Conservation (phyloP, 148 eudicot species). For the Diospyros lotus region DNA sequence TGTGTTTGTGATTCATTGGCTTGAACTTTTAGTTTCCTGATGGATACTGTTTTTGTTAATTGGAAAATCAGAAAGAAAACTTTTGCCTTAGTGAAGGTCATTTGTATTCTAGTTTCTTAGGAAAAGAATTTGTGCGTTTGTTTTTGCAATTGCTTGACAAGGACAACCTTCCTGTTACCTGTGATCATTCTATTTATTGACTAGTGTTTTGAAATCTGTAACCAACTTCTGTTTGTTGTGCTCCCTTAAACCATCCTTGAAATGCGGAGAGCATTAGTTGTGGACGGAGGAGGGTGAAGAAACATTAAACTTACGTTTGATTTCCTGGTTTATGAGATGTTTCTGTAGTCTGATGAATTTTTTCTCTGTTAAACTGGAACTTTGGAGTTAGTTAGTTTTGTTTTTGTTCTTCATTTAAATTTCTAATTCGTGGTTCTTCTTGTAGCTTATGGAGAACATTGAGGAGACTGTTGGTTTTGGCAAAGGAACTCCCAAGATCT, state of each 20-base stretch:
- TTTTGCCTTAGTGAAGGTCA: background rate
- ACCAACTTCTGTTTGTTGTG: background rate
- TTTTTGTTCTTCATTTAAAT: background rate
- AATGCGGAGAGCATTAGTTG: background rate
- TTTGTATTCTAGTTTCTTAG: background rate
- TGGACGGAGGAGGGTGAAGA: background rate
- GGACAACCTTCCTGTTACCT: no score
- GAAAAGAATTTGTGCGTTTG: background rate
- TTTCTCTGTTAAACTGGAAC: background rate
- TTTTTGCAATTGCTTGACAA: background rate
- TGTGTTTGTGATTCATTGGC: background rate
- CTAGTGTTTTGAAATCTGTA: background rate
- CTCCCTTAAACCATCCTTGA: background rate
- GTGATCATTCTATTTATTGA: background rate
- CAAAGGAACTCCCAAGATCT: slow-evolving; percentile 61
- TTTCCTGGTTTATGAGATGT: background rate
- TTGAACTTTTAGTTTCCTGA: background rate
- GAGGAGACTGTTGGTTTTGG: slow-evolving; percentile 68
- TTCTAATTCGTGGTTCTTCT: slow-evolving; percentile 9
- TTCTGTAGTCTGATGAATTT: background rate
- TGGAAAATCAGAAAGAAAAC: background rate
- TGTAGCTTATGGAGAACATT: slow-evolving; percentile 56
- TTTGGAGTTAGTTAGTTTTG: background rate
- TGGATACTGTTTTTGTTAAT: background rate
- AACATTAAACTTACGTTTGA: background rate